These are phyloP conservation scores for Alternaria metachromatica DNA, from an alignment of 2,329 filamentous ascomycete genomes.

Conservation along the genomic window DNA sequence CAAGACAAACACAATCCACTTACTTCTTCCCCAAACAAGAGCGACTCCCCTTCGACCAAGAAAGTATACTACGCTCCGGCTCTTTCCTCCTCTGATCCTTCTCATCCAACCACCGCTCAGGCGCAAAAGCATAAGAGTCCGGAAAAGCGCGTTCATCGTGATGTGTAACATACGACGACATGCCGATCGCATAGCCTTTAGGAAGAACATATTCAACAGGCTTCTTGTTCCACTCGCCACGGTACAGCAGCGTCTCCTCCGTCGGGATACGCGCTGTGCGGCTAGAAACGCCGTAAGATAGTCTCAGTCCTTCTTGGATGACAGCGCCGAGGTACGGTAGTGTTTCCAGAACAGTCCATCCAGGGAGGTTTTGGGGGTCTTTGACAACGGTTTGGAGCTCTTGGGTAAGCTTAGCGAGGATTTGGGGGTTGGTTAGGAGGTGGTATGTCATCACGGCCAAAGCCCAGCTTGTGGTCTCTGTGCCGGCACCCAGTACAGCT, in stretches of 20 bases:
- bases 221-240: slow-evolving; percentile 34
- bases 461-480: slow-evolving; percentile 43
- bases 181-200: slow-evolving; percentile 32
- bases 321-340: slow-evolving; percentile 44
- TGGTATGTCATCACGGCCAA: slow-evolving; percentile 39
- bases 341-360: slow-evolving; percentile 30
- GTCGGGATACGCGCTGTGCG: slow-evolving; percentile 34
- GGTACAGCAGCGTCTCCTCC: slow-evolving; percentile 31
- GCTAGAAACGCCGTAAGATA: slow-evolving; percentile 36
- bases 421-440: slow-evolving; percentile 30
- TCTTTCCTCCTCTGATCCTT: slow-evolving; percentile 30
- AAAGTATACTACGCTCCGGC: slow-evolving; percentile 36
- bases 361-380: slow-evolving; percentile 21
- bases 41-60: slow-evolving; percentile 42
- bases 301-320: slow-evolving; percentile 40
- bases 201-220: slow-evolving; percentile 29
- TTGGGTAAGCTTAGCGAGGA: slow-evolving; percentile 27
- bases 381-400: slow-evolving; percentile 31
- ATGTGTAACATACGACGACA: slow-evolving; percentile 34
- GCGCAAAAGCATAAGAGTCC: slow-evolving; percentile 31
- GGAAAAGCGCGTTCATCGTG: slow-evolving; percentile 36
- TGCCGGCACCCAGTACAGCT: slow-evolving; percentile 43
- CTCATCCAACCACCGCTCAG: slow-evolving; percentile 41
- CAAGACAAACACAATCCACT: slow-evolving; percentile 8
- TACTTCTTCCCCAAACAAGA: slow-evolving; percentile 45